Percentiles rank a stretch among this genome's conserved stretches.
Conservation (phyloP, 1,284 basidiomycete genomes). For the Moesziomyces globuligerus region DNA sequence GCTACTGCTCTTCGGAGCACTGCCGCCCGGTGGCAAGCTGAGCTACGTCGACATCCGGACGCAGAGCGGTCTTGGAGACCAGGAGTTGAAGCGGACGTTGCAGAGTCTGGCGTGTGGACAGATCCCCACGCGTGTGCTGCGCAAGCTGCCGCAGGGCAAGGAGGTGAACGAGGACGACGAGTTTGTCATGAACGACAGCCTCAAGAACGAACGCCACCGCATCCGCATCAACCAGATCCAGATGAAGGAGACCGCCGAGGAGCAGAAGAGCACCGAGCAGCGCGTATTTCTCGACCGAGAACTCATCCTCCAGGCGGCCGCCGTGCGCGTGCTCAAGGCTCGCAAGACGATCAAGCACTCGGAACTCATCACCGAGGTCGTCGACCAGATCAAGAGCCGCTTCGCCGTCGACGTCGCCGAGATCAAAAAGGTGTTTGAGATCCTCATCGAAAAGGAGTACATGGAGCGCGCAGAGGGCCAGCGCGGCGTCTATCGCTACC, state of each 20-base stretch:
- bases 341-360: conserved; percentile 60
- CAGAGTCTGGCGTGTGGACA: conserved; percentile 92
- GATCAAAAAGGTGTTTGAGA: conserved; percentile 66
- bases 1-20: conserved; percentile 85
- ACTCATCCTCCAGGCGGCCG: conserved; percentile 87
- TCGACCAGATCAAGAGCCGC: conserved; percentile 58
- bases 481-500: conserved; percentile 61
- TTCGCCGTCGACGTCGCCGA: conserved; percentile 62
- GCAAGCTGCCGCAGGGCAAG: conserved; percentile 80
- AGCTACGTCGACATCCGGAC: conserved; percentile 77
- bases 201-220: conserved; percentile 80
- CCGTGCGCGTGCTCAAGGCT: conserved; percentile 70
- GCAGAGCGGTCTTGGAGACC: conserved; percentile 74
- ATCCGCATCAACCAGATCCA: conserved; percentile 97
- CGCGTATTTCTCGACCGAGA: conserved; percentile 88
- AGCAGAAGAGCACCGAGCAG: conserved; percentile 82
- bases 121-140: conserved; percentile 79
- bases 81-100: conserved; percentile 81
- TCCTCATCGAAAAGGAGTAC: conserved; percentile 64
- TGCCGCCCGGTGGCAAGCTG: conserved; percentile 70
- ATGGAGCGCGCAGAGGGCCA: conserved; percentile 65
- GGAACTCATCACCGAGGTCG: conserved; percentile 61
- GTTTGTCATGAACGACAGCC: conserved; percentile 84
- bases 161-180: conserved; percentile 82
- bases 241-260: conserved; percentile 88